phyloP scores from a whole-genome alignment of 208 protist genomes.

The Wallacemonas sp. region DNA sequence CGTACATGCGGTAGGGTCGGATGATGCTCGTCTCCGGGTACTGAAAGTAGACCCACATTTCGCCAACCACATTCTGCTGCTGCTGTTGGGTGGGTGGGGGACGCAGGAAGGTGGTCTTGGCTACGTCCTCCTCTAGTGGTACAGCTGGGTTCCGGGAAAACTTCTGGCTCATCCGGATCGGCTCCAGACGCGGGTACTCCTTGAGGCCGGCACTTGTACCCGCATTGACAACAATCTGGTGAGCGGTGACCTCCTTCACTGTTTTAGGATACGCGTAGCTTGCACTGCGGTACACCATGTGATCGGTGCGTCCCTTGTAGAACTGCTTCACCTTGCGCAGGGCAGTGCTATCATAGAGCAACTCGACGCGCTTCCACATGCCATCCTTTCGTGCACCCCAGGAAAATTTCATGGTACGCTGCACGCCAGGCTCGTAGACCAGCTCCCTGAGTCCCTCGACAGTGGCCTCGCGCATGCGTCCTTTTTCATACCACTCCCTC shows the following conservation, averaged over 20 bases:
- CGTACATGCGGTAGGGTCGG: slow-evolving; percentile 81
- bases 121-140: slow-evolving; percentile 57
- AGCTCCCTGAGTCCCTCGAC: slow-evolving; percentile 75
- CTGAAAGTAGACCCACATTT: slow-evolving; percentile 91
- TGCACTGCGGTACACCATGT: slow-evolving; percentile 78
- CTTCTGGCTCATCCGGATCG: slow-evolving; percentile 86
- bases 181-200: slow-evolving; percentile 67
- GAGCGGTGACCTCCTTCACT: slow-evolving; percentile 32
- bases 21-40: slow-evolving; percentile 75
- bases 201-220: slow-evolving; percentile 31
- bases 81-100: slow-evolving; percentile 24
- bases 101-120: slow-evolving; percentile 74
- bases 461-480: slow-evolving; percentile 57
- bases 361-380: slow-evolving; percentile 68
- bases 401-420: slow-evolving; percentile 87
- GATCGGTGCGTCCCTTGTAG: slow-evolving; percentile 78
- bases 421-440: slow-evolving; percentile 61
- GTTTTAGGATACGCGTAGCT: slow-evolving; percentile 54
- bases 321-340: slow-evolving; percentile 86
- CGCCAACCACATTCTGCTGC: slow-evolving; percentile 29
- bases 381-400: slow-evolving; percentile 84
- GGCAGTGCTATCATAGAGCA: slow-evolving; percentile 63
- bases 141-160: slow-evolving; percentile 58
- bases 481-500: slow-evolving; percentile 82
- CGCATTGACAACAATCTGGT: slow-evolving; percentile 35